Base-by-base conservation (phyloP, 2,329 filamentous ascomycete genomes). In the Aspergillus fumigatiaffinis region DNA sequence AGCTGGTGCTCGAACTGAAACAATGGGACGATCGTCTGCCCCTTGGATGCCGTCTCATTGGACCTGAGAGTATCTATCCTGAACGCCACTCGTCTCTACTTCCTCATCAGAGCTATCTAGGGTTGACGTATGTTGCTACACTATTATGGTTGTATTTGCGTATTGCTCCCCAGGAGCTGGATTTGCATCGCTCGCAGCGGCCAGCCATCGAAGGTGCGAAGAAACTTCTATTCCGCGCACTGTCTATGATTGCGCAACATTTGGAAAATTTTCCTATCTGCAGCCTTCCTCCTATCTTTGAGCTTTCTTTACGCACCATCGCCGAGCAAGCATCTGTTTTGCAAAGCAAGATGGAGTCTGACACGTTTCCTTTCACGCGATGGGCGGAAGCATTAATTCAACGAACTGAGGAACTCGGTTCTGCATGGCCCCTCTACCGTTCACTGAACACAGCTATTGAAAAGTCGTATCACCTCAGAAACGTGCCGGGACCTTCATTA, bases 71-170 rank as follows among this genome's bases (percentile, higher is more conserved):
- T 52, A 71, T 72, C 32, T 71, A 71, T 55, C 71, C 71, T 12
- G 71, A 75, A 50, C 66, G 69, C 25, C 70, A 72, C 46, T 72
- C 73, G 1, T 58, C 70, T 29, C 58, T 76, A 48, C 67, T 76
- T 42, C 74, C 73, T 1, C 74, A 77, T 54, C 74, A 77, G 54
- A 75, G 60, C 41, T 76, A 76, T 49, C 60, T 76, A 1, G 69
- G 69, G 17, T 44, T 76, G 26, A 71, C 70, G 14, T 75, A 76
- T 47, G 64, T 69, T 28, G 72, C 73, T 8, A 73, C 70, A 1
- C 61, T 77, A 8, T 60, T 75, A 20, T 71, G 70, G 61, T 64
- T 76, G 14, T 75, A 74, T 53, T 56, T 72, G 21, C 68, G 66
- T 20, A 67, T 75, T 6, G 65, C 69, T 5, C 63, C 70, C 1